phyloP scores from a whole-genome alignment of 139 green algal genomes.

The Chlamydomonas sp. region DNA sequence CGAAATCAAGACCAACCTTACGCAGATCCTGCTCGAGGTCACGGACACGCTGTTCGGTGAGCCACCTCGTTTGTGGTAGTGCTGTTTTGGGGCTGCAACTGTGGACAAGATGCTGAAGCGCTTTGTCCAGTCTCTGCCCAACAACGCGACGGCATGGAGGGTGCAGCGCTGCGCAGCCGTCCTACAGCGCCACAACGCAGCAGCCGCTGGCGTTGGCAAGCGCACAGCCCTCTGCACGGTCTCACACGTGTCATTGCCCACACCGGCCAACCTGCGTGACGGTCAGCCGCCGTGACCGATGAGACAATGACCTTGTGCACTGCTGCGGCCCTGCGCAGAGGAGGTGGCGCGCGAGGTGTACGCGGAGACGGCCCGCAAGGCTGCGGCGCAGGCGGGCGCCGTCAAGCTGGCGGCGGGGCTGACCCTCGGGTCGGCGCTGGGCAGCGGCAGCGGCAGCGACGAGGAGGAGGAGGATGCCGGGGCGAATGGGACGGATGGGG shows the following conservation, averaged over 20 bases:
- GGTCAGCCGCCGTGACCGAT: background rate
- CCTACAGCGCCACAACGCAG: no score
- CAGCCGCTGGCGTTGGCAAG: no score
- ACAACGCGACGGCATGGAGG: no score
- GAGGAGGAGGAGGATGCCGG: slow-evolving; percentile 11
- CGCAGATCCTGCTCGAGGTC: slow-evolving; percentile 68
- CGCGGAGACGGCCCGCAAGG: background rate
- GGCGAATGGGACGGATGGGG: slow-evolving; percentile 30
- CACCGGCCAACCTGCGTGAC: background rate
- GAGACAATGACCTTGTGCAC: background rate
- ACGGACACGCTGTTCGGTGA: slow-evolving; percentile 72
- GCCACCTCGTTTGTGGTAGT: background rate
- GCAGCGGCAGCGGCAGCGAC: slow-evolving; percentile 11
- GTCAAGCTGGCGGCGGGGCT: slow-evolving; percentile 37
- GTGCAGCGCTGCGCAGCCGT: no score
- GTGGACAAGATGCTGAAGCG: background rate
- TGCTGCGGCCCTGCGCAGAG: slow-evolving; percentile 42
- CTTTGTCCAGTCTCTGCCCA: background rate
- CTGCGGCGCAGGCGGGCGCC: slow-evolving; percentile 4
- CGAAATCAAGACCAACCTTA: slow-evolving; percentile 64
- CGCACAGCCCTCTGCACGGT: no score
- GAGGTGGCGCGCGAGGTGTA: slow-evolving; percentile 58
- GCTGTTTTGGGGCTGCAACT: background rate
- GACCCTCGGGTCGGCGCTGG: slow-evolving; percentile 11
- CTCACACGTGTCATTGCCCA: no score